phyloP scores from a whole-genome alignment of 2,329 filamentous ascomycete genomes.

The Ascochyta lentis region DNA sequence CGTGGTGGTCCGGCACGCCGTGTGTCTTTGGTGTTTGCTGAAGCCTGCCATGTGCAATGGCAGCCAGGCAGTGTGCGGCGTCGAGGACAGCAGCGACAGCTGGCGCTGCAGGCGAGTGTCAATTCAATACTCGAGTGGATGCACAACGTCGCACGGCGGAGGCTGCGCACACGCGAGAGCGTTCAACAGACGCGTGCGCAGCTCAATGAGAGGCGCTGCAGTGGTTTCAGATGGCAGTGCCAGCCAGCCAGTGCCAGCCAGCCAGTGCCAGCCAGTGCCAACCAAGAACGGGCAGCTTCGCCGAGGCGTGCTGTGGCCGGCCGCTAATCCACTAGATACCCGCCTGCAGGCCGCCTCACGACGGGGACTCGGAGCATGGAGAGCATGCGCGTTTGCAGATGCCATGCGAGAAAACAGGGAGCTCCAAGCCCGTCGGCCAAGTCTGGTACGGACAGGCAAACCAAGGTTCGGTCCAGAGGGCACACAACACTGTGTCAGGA shows the following conservation, averaged over 20 bases:
- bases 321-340: constrained; percentile 11
- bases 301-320: constrained; percentile 29
- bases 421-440: neutral
- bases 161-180: constrained; percentile 39
- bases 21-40: neutral
- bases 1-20: constrained; percentile 2
- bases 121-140: constrained; percentile 23
- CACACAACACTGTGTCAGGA: neutral
- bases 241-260: no score
- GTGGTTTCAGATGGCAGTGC: constrained; percentile 36
- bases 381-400: constrained; percentile 2
- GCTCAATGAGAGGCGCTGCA: constrained; percentile 17
- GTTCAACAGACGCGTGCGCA: constrained; percentile 42
- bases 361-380: constrained; percentile 14
- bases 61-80: constrained; percentile 1
- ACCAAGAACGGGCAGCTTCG: constrained; percentile 30
- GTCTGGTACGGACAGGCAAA: no score
- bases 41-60: constrained; percentile 1
- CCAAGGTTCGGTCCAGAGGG: no score
- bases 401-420: neutral
- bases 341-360: constrained; percentile 24
- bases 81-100: constrained; percentile 10
- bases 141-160: constrained; percentile 26
- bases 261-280: constrained; percentile 17
- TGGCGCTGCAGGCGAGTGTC: constrained; percentile 19